These are phyloP conservation scores for Saccharomyces pastorianus DNA, from an alignment of 1,139 yeast species.

Conservation along the genomic window DNA sequence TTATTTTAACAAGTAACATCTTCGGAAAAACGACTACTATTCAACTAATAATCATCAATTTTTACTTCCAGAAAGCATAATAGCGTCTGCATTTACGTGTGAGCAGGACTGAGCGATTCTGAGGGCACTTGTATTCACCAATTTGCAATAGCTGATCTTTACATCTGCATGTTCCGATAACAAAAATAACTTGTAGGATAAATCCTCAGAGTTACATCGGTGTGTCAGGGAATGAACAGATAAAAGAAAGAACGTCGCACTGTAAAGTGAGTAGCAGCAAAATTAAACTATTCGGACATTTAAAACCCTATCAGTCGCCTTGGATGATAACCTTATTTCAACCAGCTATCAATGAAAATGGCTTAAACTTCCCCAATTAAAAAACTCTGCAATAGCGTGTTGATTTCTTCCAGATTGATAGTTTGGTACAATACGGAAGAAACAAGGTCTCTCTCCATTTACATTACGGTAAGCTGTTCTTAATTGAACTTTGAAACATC, in stretches of 20 bases:
- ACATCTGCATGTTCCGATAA: too few relatives aligned
- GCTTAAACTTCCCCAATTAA: background rate
- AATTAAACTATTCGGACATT: background rate
- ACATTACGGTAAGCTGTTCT: background rate
- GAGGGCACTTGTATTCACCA: too few relatives aligned
- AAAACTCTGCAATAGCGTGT: background rate
- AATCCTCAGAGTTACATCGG: too few relatives aligned
- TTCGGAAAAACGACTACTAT: too few relatives aligned
- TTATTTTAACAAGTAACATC: too few relatives aligned
- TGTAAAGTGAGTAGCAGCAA: background rate
- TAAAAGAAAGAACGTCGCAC: background rate
- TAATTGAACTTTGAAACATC: background rate
- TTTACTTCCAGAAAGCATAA: too few relatives aligned
- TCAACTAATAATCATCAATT: too few relatives aligned
- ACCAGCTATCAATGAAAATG: background rate
- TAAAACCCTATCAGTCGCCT: background rate
- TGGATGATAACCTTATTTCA: background rate
- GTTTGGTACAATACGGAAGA: background rate
- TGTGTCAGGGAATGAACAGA: too few relatives aligned
- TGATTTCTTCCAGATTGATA: background rate
- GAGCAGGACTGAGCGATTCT: too few relatives aligned
- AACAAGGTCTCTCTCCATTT: background rate
- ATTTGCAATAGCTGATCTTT: too few relatives aligned
- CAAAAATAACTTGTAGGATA: too few relatives aligned
- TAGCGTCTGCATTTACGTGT: too few relatives aligned